Evolutionary conservation across 371 early-diverging fungal species (phyloP), one percentile per base, ranked within the genome.

Genomic region (Rhizopus sp.): DNA sequence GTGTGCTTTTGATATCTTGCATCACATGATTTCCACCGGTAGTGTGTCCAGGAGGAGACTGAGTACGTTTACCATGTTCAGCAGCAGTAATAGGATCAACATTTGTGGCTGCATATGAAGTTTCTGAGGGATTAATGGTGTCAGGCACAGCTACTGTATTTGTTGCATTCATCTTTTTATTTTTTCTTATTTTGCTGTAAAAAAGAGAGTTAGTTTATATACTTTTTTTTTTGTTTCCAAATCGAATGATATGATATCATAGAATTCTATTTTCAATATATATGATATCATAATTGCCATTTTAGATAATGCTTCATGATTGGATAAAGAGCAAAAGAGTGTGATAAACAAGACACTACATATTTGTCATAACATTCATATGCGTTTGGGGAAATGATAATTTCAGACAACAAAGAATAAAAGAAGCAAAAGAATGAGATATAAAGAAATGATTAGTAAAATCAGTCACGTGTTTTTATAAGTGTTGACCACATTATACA

Each of bases 1-100:
- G 29, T 7, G 48, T 44, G 10, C 44, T 46, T 16, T 53, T 59
- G 35, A 68, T 59, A 31, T 52, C 59, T 37, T 51, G 52, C 9
- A 46, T 46, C 8, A 46, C 46, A 9, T 46, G 17, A 12, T 46
- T 17, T 29, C 46, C 46, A 29, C 15, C 30, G 29, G 46, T 29
- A 23, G 46, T n/a, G 7, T 46, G 17, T 9, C 30, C 46, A 23
- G 46, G 29, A 7, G 46, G 46, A 29, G 46, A 29, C 29, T 46
- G 46, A 9, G 46, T 46, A 23, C 29, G 7, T 23, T 29, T 23
- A 23, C 46, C 46, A 46, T 46, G 46, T 46, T 17, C 46, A 5
- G 46, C 46, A 4, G 46, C 46, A 46, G n/a, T 46, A 23, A 46
- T 12, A 46, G 46, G 46, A 23, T 46, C 46, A 29, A 29, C 8